phyloP scores from a whole-genome alignment of 805 yeast species.

The Yarrowia sp. region DNA sequence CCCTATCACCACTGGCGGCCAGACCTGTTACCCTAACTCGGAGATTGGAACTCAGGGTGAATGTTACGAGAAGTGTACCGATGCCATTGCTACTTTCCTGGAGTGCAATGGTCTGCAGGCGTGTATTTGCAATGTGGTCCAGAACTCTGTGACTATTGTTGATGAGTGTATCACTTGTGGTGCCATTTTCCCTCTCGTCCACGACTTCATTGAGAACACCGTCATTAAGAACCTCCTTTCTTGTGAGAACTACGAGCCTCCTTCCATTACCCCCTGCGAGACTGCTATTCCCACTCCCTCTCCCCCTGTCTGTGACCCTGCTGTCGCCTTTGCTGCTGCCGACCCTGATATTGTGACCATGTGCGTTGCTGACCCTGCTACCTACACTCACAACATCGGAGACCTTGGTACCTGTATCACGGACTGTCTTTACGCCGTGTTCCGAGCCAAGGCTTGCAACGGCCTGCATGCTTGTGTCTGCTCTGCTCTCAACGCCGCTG shows the following conservation, averaged over 20 bases:
- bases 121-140: background rate
- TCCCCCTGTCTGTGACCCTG: conserved; percentile 28
- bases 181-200: conserved; percentile 8
- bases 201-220: background rate
- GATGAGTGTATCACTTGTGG: conserved; percentile 21
- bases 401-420: background rate
- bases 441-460: conserved; percentile 1
- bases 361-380: conserved; percentile 17
- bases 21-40: background rate
- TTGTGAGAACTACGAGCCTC: conserved; percentile 10
- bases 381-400: conserved; percentile 14
- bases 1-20: background rate
- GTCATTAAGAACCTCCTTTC: background rate
- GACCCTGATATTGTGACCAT: conserved; percentile 26
- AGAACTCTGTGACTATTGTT: background rate
- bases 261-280: conserved; percentile 1
- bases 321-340: conserved; percentile 32
- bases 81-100: background rate
- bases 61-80: conserved; percentile 14
- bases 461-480: conserved; percentile 11
- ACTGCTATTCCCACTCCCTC: conserved; percentile 2
- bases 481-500: background rate
- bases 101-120: background rate
- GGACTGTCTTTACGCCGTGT: conserved; percentile 2
- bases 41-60: conserved; percentile 9